Evolutionary conservation across 495 filamentous ascomycete genomes (phyloP).

Genomic region (Tetracladium setigerum): DNA sequence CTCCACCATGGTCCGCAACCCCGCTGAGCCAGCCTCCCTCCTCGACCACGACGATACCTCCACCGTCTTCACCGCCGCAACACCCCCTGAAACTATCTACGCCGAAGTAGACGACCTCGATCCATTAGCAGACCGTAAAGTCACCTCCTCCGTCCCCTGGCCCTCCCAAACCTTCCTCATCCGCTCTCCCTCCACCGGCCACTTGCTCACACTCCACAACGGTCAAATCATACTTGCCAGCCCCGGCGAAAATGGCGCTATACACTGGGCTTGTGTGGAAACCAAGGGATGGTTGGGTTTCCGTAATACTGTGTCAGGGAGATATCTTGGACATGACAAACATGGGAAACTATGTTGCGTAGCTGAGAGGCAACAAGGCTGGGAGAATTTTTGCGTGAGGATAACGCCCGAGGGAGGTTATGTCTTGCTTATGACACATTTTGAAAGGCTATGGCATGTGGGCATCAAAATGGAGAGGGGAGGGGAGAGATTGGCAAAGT

Average conservation of each 20-base stretch:
- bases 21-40: too few species aligned
- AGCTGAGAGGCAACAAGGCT: conserved; percentile 14
- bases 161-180: conserved; percentile 23
- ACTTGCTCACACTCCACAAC: conserved; percentile 25
- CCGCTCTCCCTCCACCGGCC: conserved; percentile 15
- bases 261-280: conserved; percentile 30
- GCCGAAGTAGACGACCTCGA: conserved; percentile 14
- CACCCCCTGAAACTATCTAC: conserved; percentile 18
- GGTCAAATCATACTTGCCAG: conserved; percentile 22
- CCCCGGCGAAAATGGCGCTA: conserved; percentile 23
- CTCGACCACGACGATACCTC: too few species aligned
- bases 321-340: conserved; percentile 24
- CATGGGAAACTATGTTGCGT: conserved; percentile 15
- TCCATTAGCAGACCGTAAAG: neutral
- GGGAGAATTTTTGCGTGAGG: conserved; percentile 22
- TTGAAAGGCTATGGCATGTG: conserved; percentile 21
- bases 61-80: conserved; percentile 11
- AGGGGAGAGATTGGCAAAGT: conserved; percentile 21
- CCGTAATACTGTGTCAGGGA: conserved; percentile 18
- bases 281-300: conserved; percentile 32
- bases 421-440: conserved; percentile 26
- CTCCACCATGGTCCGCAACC: too few species aligned
- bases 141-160: conserved; percentile 17
- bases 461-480: conserved; percentile 21
- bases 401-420: conserved; percentile 22